Conservation (phyloP, 164 flowering plant species). For the Magnolia changhungtana region DNA sequence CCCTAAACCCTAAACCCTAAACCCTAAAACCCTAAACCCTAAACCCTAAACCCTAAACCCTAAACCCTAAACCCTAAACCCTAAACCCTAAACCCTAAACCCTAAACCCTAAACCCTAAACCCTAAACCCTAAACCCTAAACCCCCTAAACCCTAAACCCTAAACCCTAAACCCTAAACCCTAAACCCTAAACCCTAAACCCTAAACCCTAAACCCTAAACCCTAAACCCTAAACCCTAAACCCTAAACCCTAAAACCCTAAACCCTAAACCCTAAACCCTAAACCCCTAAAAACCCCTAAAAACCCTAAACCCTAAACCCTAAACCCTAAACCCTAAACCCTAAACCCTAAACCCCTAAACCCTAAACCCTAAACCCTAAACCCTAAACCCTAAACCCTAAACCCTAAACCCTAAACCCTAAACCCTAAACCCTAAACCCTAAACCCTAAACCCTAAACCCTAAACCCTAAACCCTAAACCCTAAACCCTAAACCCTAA, state of each 20-base stretch:
- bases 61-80: conserved; percentile 14
- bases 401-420: conserved; percentile 10
- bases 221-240: conserved; percentile 7
- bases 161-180: conserved; percentile 13
- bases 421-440: conserved; percentile 6
- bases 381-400: conserved; percentile 11
- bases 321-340: conserved; percentile 4
- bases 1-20: conserved; percentile 6
- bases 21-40: conserved; percentile 12
- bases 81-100: conserved; percentile 12
- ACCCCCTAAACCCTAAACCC: conserved; percentile 11
- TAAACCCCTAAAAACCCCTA: conserved; percentile 7
- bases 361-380: conserved; percentile 9
- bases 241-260: background rate
- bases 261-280: conserved; percentile 12
- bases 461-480: conserved; percentile 14
- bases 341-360: conserved; percentile 14
- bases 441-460: conserved; percentile 10
- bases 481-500: conserved; percentile 4
- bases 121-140: conserved; percentile 9
- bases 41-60: conserved; percentile 21
- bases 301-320: conserved; percentile 11
- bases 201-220: conserved; percentile 6
- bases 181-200: conserved; percentile 11
- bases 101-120: conserved; percentile 8